Evolutionary conservation across 306 rosid genomes (phyloP), one percentile per base, ranked within the genome.

Genomic region (Phaseolus lunatus): DNA sequence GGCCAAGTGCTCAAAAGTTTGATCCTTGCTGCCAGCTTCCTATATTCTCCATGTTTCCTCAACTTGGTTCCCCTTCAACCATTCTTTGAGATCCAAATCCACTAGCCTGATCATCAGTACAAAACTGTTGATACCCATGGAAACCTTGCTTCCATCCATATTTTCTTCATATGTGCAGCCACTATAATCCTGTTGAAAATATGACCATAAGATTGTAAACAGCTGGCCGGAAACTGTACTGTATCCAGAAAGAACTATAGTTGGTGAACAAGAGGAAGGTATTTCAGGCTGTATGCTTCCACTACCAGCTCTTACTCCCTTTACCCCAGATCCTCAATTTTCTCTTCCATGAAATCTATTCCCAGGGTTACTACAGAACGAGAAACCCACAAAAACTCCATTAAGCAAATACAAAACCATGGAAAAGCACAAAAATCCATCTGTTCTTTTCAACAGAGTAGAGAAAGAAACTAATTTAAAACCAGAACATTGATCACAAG

Each of bases 321-420:
- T 43, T 12, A 43, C 13, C 3, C 16, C 15, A 43, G 48, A 43
- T 43, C 16, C 5, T 43, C 15, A 43, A 43, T 43, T 43, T 43
- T 43, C 48, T 43, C 48, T 15, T 48, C 9, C 3, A 48, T 5
- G 9, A 48, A 48, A 48, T 43, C 48, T 88, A 18, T 93, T 97
- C 63, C 98, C 87, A 15, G 93, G 83, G 41, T 91, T 84, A 76
- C 98, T 93, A 88, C 88, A 70, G 68, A 77, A 31, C 14, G 74
- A 39, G 71, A 43, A 78, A 79, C 33, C 67, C 71, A 70, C 24
- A 41, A 50, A 71, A 63, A 4, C 4, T 9, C 35, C 65, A 27
- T 31, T 3, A 66, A 43, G 23, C 14, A 13, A 41, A 70, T 20
- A 35, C 2, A 44, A 3, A 56, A 35, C 47, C 44, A 22, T n/a